phyloP scores from a whole-genome alignment of 208 protist genomes.

The Crithidia mellificae region DNA sequence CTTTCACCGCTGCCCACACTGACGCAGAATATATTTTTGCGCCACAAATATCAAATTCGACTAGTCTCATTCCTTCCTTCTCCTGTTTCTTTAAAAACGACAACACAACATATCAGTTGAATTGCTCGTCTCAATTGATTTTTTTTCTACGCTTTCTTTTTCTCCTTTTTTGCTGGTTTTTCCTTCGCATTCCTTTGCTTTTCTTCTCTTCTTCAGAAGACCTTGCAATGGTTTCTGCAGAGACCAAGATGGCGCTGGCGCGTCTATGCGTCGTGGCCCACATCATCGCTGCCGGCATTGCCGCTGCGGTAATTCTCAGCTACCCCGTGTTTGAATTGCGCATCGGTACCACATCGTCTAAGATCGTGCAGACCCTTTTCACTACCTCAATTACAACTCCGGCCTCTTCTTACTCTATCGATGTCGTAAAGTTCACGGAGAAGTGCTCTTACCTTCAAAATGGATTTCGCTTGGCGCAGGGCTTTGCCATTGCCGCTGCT shows the following conservation, averaged over 20 bases:
- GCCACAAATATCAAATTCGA: too few species aligned
- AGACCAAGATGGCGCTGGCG: slow-evolving; percentile 14
- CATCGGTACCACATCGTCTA: slow-evolving; percentile 22
- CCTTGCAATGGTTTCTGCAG: slow-evolving; percentile 12
- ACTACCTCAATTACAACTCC: too few species aligned
- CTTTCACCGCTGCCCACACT: too few species aligned
- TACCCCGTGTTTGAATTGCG: slow-evolving; percentile 27
- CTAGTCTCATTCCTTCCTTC: too few species aligned
- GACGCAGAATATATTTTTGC: too few species aligned
- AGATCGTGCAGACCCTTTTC: slow-evolving; percentile 39
- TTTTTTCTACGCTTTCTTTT: not conserved
- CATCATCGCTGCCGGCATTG: slow-evolving; percentile 10
- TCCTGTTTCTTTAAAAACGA: too few species aligned
- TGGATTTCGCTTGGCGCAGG: slow-evolving; percentile 30
- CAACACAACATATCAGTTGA: too few species aligned
- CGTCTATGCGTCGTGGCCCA: slow-evolving; percentile 26
- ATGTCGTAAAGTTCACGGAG: slow-evolving; percentile 23
- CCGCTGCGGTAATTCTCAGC: not conserved
- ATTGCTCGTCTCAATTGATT: not conserved
- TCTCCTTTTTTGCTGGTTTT: not conserved
- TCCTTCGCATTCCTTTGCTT: too few species aligned
- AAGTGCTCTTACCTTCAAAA: slow-evolving; percentile 21
- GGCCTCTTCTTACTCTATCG: too few species aligned
- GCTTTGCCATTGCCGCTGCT: slow-evolving; percentile 14
- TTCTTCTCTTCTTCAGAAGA: not conserved